These are phyloP conservation scores for Neohortaea acidophila DNA, from an alignment of 495 filamentous ascomycete genomes.

Conservation along the genomic window DNA sequence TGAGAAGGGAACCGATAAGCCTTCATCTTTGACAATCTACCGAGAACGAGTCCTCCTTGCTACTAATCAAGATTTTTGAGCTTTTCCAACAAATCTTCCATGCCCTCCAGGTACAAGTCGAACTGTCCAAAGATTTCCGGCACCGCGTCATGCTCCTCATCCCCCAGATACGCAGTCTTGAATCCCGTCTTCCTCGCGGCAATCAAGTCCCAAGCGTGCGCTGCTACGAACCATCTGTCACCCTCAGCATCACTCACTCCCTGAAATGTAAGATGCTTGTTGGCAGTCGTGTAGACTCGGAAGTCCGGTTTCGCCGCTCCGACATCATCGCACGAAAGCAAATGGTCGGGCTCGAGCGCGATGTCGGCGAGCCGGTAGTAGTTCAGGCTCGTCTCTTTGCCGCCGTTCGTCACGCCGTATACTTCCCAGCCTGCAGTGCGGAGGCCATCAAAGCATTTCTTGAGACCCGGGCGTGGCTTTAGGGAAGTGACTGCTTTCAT, in stretches of 20 bases:
- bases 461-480: slow-evolving; percentile 8
- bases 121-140: slow-evolving; percentile 11
- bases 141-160: slow-evolving; percentile 13
- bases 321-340: slow-evolving; percentile 14
- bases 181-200: slow-evolving; percentile 17
- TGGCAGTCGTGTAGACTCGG: slow-evolving; percentile 9
- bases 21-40: too few relatives aligned
- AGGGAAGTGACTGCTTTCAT: slow-evolving; percentile 8
- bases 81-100: slow-evolving; percentile 9
- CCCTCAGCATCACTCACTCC: slow-evolving; percentile 4
- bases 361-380: slow-evolving; percentile 16
- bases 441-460: slow-evolving; percentile 14
- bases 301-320: slow-evolving; percentile 13
- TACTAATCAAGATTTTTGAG: slow-evolving; percentile 6
- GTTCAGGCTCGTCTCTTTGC: slow-evolving; percentile 12
- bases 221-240: slow-evolving; percentile 16
- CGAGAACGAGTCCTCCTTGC: too few relatives aligned
- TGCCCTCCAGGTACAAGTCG: slow-evolving; percentile 7
- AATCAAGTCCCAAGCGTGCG: slow-evolving; percentile 14
- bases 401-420: slow-evolving; percentile 15
- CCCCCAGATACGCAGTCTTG: slow-evolving; percentile 13
- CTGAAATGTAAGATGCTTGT: slow-evolving; percentile 7
- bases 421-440: slow-evolving; percentile 12
- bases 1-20: too few relatives aligned
- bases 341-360: slow-evolving; percentile 9